phyloP scores from a whole-genome alignment of 768 basidiomycete species.

The Erythrobasidium yunnanense region DNA sequence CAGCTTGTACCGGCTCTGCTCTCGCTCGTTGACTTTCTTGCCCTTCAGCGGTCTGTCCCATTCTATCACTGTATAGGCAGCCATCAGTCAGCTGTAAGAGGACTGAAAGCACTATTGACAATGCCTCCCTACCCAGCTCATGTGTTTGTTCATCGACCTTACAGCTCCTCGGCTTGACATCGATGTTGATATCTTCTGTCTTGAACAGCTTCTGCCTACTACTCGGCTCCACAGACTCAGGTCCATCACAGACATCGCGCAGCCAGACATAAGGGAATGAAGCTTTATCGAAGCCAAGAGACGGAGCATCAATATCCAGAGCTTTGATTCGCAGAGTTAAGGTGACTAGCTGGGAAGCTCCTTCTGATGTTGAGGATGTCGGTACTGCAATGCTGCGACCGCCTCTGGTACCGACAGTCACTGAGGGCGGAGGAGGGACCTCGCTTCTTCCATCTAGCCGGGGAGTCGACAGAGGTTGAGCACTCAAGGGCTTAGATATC shows the following conservation, averaged over 20 bases:
- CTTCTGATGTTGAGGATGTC: background rate
- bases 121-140: too few species aligned
- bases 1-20: slow-evolving; percentile 30
- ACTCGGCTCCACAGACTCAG: slow-evolving; percentile 61
- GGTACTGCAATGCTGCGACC: slow-evolving; percentile 3
- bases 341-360: background rate
- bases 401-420: background rate
- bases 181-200: slow-evolving; percentile 54
- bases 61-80: too few species aligned
- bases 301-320: slow-evolving; percentile 6
- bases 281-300: slow-evolving; percentile 14
- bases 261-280: slow-evolving; percentile 64
- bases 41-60: slow-evolving; percentile 49
- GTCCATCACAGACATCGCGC: slow-evolving; percentile 70
- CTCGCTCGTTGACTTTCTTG: slow-evolving; percentile 1
- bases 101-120: too few species aligned
- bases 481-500: too few species aligned
- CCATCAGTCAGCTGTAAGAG: too few species aligned
- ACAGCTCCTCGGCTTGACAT: slow-evolving; percentile 46
- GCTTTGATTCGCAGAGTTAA: slow-evolving; percentile 18
- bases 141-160: slow-evolving; percentile 43
- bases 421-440: background rate
- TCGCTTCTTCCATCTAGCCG: background rate
- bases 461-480: background rate
- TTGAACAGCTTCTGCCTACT: slow-evolving; percentile 66